A percentile compares a stretch with the other conserved stretches of the same genome.
Evolutionary conservation across 805 yeast species (phyloP).

Genomic region (Saturnispora sanitii): DNA sequence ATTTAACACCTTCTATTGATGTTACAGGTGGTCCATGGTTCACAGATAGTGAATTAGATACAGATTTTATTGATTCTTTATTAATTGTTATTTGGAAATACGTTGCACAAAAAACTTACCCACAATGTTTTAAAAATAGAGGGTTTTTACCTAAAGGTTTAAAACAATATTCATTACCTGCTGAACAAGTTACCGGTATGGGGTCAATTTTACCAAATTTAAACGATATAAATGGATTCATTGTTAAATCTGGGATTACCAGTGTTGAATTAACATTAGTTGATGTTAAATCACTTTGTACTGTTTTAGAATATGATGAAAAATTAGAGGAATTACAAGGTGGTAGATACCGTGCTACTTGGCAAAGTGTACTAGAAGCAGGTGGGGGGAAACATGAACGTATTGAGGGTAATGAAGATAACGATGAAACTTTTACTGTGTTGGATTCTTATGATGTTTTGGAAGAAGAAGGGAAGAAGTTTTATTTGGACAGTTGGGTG

Average conservation of each 20-base stretch:
- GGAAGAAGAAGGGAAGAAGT: constrained; percentile 12
- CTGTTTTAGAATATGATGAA: constrained; percentile 81
- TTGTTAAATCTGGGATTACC: constrained; percentile 61
- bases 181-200: constrained; percentile 14
- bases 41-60: constrained; percentile 88
- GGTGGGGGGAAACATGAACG: constrained; percentile 44
- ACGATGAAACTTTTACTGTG: constrained; percentile 23
- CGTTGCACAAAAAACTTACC: constrained; percentile 67
- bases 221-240: constrained; percentile 68
- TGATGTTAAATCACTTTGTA: constrained; percentile 77
- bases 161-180: constrained; percentile 23
- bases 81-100: constrained; percentile 81
- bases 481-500: constrained; percentile 26
- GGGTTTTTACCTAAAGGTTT: constrained; percentile 16
- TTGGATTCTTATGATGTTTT: constrained; percentile 26
- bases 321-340: constrained; percentile 58
- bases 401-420: constrained; percentile 22
- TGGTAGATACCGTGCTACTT: constrained; percentile 67
- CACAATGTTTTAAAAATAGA: constrained; percentile 50
- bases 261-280: constrained; percentile 65
- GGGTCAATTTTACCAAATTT: constrained; percentile 52
- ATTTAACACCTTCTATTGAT: constrained; percentile 86
- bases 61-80: constrained; percentile 82
- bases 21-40: constrained; percentile 99
- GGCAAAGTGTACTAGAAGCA: constrained; percentile 70